Base-by-base conservation (phyloP, 495 filamentous ascomycete genomes). In the Rostrohypoxylon terebratum region DNA sequence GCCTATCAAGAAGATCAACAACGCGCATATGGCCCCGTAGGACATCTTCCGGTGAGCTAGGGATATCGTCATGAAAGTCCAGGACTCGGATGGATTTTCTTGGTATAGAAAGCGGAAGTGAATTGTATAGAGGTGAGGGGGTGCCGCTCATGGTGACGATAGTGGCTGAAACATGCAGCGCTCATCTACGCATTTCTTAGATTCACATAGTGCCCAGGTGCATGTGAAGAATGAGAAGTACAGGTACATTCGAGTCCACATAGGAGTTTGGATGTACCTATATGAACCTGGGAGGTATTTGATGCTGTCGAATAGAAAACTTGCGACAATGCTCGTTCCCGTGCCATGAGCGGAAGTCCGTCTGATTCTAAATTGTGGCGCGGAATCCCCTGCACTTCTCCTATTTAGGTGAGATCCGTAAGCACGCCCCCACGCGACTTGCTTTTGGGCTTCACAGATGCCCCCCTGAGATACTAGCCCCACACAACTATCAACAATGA, bases 1-100 rank as follows among this genome's bases (percentile, higher is more conserved):
- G 50, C 21, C 33, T 54, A 33, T 54, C 50, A 31, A 54, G 6
- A 54, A 54, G 50, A 54, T 54, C 25, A 54, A 54, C 23, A 21
- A 54, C 50, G 11, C 50, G 50, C 14, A 54, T 54, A n/a, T 54
- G 25, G 13, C 50, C 9, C 23, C 8, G 50, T 54, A 54, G 14
- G 21, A 10, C 14, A 0, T 25, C 50, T 34, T 6, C 10, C 10
- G 11, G 11, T 1, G 23, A 54, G 23, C 8, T 13, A 7, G 50
- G 50, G 23, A 31, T 5, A 13, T 33, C 9, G 1, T 16, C 25
- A 21, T 54, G 21, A 14, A 54, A 31, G 1, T 54, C 50, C n/a
- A 54, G 23, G 13, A 54, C 50, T 31, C 50, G 25, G n/a, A 54
- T 54, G 0, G 50, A 54, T 33, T 54, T 54, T n/a, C 14, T 54